phyloP scores from a whole-genome alignment of 2,329 filamentous ascomycete species.

The Endoconidiophora polonica region DNA sequence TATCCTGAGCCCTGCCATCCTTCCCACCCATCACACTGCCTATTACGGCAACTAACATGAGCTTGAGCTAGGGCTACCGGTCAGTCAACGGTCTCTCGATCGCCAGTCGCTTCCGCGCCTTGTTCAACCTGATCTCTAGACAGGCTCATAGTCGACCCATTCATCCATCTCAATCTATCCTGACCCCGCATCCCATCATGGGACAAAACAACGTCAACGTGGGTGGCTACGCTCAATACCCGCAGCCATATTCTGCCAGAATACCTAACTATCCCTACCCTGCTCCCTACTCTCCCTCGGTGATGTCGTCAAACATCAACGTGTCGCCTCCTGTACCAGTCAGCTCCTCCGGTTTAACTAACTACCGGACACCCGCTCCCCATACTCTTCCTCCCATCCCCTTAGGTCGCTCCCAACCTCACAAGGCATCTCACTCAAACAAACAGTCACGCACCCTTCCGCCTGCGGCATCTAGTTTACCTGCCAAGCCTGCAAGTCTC shows the following conservation, averaged over 20 bases:
- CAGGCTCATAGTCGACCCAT: background rate
- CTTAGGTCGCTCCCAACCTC: background rate
- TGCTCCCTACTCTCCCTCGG: background rate
- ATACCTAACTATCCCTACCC: too few species aligned
- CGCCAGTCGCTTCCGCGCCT: background rate
- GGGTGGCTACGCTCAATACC: background rate
- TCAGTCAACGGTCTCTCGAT: background rate
- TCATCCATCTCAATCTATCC: background rate
- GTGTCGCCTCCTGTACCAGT: background rate
- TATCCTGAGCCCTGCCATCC: background rate
- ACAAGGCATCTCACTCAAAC: background rate
- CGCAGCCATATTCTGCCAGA: background rate
- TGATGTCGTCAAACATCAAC: too few species aligned
- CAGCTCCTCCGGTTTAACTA: background rate
- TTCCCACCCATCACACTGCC: conserved; percentile 2
- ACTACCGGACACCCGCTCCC: background rate
- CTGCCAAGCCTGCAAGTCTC: conserved; percentile 6
- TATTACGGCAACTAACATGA: conserved; percentile 9
- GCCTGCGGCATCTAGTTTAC: conserved; percentile 3
- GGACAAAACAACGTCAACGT: conserved; percentile 1
- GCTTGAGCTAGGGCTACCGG: conserved; percentile 4
- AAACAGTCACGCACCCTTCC: background rate
- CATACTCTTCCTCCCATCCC: background rate
- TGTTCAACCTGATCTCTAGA: background rate
- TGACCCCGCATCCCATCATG: background rate